Evolutionary conservation across 352 stramenopile species (phyloP).

Genomic region (Phytophthora sojae): DNA sequence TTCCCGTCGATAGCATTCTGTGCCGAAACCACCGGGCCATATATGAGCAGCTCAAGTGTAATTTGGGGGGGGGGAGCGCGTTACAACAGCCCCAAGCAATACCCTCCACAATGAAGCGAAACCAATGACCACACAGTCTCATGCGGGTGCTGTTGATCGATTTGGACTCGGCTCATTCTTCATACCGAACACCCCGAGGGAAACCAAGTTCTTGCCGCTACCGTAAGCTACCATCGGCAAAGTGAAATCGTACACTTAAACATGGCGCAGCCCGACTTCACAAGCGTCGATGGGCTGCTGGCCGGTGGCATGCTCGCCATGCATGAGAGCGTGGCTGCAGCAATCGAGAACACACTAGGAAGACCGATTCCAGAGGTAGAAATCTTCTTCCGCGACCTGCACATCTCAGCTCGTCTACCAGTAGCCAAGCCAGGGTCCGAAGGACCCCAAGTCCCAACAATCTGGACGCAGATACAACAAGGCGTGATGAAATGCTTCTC

Average conservation of each 20-base stretch:
- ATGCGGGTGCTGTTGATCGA: neutral
- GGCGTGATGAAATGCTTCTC: constrained; percentile 26
- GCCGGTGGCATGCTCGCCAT: constrained; percentile 56
- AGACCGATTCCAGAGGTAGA: constrained; percentile 58
- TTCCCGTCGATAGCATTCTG: no score
- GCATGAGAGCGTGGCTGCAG: constrained; percentile 54
- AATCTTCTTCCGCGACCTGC: constrained; percentile 60
- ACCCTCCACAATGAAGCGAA: neutral
- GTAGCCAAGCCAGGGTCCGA: constrained; percentile 28
- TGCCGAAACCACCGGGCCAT: neutral
- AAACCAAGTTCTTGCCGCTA: neutral
- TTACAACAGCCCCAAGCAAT: neutral
- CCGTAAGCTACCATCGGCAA: neutral
- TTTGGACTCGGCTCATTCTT: neutral
- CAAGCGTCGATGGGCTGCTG: constrained; percentile 56
- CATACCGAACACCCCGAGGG: neutral
- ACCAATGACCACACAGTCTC: neutral
- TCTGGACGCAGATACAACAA: constrained; percentile 41
- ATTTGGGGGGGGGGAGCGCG: neutral
- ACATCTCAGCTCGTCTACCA: constrained; percentile 42
- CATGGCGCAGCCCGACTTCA: constrained; percentile 31
- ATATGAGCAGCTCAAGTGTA: neutral
- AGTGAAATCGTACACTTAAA: neutral
- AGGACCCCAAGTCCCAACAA: constrained; percentile 38
- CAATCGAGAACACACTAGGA: constrained; percentile 48